Conservation (phyloP, 129 eudicot genomes). For the Centella asiatica region DNA sequence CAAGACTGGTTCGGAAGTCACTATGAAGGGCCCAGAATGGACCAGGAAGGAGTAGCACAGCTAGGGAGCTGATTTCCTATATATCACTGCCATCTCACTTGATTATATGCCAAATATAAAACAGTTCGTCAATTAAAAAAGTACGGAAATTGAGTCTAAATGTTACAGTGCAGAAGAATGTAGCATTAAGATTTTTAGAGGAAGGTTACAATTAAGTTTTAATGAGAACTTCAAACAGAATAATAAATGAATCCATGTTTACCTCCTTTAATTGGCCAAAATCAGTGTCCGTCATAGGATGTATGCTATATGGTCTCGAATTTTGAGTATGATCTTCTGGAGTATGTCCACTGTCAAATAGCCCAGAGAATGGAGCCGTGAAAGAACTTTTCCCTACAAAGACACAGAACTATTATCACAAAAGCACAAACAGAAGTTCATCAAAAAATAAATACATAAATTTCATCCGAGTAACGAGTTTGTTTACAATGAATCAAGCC, state of each 20-base stretch:
- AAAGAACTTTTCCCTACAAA: conserved; percentile 47
- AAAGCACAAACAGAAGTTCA: neutral
- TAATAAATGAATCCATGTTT: conserved; percentile 16
- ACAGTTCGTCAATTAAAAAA: too few relatives aligned
- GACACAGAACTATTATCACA: neutral
- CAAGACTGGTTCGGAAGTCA: too few relatives aligned
- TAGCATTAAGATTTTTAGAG: neutral
- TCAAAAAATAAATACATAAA: too few relatives aligned
- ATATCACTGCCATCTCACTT: too few relatives aligned
- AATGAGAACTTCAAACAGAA: neutral
- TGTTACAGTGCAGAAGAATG: neutral
- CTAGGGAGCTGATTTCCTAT: too few relatives aligned
- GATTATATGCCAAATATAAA: too few relatives aligned
- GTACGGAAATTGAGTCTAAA: too few relatives aligned
- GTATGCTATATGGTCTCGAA: conserved; percentile 42
- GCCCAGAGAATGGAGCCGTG: conserved; percentile 35
- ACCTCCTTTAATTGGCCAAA: conserved; percentile 46
- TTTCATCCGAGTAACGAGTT: too few relatives aligned
- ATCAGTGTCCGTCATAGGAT: conserved; percentile 42
- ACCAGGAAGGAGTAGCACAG: too few relatives aligned
- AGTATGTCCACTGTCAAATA: conserved; percentile 36
- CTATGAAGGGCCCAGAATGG: too few relatives aligned
- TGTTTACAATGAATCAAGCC: neutral
- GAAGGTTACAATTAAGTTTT: neutral
- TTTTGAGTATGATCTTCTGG: conserved; percentile 28